Conservation (phyloP, 78 protist genomes). For the Mantamonas sphyraenae region DNA sequence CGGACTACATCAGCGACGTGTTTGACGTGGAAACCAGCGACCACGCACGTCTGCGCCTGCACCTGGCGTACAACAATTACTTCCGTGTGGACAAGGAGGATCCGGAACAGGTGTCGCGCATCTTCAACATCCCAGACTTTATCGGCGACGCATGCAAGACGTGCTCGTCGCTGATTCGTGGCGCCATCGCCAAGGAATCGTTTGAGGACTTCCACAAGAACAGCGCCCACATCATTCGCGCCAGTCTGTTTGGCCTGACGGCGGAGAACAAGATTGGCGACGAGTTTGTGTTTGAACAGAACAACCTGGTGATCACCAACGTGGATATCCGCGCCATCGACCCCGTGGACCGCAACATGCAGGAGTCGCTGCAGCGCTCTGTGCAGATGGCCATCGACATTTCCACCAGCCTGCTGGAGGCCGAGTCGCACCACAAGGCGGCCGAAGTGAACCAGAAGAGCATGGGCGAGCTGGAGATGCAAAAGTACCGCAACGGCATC, state of each 20-base stretch:
- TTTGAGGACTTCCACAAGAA: conserved; percentile 75
- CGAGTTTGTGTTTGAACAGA: conserved; percentile 29
- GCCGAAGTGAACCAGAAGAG: conserved; percentile 65
- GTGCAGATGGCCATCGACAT: conserved; percentile 81
- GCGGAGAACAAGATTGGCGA: conserved; percentile 23
- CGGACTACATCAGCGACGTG: conserved; percentile 78
- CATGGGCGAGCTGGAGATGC: conserved; percentile 64
- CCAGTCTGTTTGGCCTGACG: conserved; percentile 56
- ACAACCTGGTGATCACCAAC: conserved; percentile 64
- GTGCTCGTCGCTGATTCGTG: conserved; percentile 57
- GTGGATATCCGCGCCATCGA: conserved; percentile 75
- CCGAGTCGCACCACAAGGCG: conserved; percentile 69
- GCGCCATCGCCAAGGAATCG: conserved; percentile 50
- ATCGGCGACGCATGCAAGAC: conserved; percentile 80
- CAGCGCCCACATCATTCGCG: conserved; percentile 50
- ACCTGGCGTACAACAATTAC: conserved; percentile 73
- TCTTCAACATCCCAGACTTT: conserved; percentile 66
- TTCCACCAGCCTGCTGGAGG: conserved; percentile 78
- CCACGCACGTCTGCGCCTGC: conserved; percentile 67
- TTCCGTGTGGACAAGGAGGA: conserved; percentile 32
- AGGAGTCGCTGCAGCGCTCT: conserved; percentile 61
- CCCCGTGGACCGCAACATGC: conserved; percentile 75
- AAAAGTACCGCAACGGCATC: conserved; percentile 46
- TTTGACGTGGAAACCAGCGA: conserved; percentile 70
- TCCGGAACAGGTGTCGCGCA: conserved; percentile 11